Conservation (phyloP, 1,284 basidiomycete genomes). For the Boletus semigastroideus region DNA sequence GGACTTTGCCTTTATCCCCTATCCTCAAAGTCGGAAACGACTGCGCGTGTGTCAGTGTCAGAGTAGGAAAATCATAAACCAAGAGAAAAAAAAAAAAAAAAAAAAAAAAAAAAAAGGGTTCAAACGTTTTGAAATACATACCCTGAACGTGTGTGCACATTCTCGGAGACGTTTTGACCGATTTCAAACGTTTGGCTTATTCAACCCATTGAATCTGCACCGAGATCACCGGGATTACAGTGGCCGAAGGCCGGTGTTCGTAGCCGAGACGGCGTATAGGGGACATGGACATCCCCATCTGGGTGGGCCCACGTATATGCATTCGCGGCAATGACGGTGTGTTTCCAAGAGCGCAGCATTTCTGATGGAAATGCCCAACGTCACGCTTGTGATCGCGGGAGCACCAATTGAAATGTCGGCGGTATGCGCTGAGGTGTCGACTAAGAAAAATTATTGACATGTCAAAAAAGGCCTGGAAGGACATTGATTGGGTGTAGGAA, state of each 20-base stretch:
- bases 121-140: background rate
- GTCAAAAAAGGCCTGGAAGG: background rate
- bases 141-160: background rate
- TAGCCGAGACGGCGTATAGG: background rate
- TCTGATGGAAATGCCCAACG: background rate
- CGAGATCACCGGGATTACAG: background rate
- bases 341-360: background rate
- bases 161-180: background rate
- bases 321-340: background rate
- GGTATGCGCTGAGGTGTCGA: background rate
- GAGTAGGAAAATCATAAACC: background rate
- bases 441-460: background rate
- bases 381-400: background rate
- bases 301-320: background rate
- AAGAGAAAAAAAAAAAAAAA: background rate
- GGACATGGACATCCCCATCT: background rate
- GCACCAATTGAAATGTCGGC: too few relatives aligned
- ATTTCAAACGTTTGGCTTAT: too few relatives aligned
- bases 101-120: background rate
- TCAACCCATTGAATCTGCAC: background rate
- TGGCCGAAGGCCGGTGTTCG: background rate
- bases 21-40: background rate
- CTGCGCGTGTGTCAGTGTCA: background rate
- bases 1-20: background rate
- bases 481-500: background rate